Base-by-base conservation (phyloP, 208 protist species). In the Leishmania aethiopica region DNA sequence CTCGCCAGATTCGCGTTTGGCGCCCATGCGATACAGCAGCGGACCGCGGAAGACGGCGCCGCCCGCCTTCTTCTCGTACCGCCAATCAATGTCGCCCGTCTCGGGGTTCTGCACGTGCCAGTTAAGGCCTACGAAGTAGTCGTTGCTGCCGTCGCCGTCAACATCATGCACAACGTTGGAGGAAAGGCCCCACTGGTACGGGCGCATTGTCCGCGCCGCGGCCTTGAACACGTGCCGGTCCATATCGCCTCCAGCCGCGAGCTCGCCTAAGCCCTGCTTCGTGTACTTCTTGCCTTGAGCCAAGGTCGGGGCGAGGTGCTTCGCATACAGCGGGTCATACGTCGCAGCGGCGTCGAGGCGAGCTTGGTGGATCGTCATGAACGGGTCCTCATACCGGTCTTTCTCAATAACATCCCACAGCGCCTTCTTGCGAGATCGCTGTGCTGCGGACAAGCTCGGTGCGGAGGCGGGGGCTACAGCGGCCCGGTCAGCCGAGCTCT, bases 51-150 rank as follows among this genome's bases (percentile, higher is more conserved):
- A 94, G 7, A 94, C 80, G 8, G 92, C 79, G 1, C 94, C 94
- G 28, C 94, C 92, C 15, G 79, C 79, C 83, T 94, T 95, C 75
- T 88, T 89, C 82, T 97, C 94, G 70, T 96, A 96, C 42, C 92
- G 90, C 91, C 92, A 97, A 80, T 97, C 94, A 80, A 97, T 93
- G 79, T 97, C 94, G 17, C 94, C 90, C 19, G 94, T 96, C 40
- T 84, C 76, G 59, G 93, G 92, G 74, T 97, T 89, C 71, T 88
- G 88, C 78, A 96, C 92, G 82, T 97, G 94, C 86, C 88, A 94
- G 32, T 74, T 40, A n/a, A 81, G 83, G 60, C 91, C 79, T 35
- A 88, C 83, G 59, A 95, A 90, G 88, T 96, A 97, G 82, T 96
- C 91, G 37, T 76, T 91, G 79, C 85, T 89, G 53, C 94, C 94